Percentiles rank a stretch among this genome's conserved stretches.
These are phyloP conservation scores for Kazachstania africana DNA, from an alignment of 805 yeast species.

Conservation along the genomic window DNA sequence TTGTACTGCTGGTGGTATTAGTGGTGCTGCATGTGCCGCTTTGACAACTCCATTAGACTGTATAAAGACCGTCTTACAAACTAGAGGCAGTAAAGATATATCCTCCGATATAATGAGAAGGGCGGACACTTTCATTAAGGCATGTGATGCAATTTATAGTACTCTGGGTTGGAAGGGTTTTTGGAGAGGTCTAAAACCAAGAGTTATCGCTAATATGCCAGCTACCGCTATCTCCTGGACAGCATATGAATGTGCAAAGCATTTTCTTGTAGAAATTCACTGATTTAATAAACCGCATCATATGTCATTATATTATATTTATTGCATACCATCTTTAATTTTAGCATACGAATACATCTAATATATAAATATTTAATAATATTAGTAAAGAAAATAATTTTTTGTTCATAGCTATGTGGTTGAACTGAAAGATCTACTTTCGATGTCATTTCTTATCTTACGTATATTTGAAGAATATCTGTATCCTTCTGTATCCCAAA, in stretches of 20 bases:
- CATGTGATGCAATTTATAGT: conserved; percentile 53
- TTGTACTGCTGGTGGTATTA: conserved; percentile 84
- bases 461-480: conserved; percentile 16
- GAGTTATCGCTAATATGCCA: conserved; percentile 88
- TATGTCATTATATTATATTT: not conserved
- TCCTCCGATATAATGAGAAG: conserved; percentile 31
- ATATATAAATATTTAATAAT: too few relatives aligned
- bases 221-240: conserved; percentile 97
- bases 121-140: conserved; percentile 58
- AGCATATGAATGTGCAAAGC: conserved; percentile 91
- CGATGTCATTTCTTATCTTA: conserved; percentile 11
- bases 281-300: not conserved
- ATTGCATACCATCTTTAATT: not conserved
- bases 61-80: conserved; percentile 82
- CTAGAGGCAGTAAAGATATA: conserved; percentile 43
- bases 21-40: conserved; percentile 94
- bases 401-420: not conserved
- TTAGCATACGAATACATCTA: too few relatives aligned
- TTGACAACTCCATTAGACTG: conserved; percentile 91
- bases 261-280: conserved; percentile 23
- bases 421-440: conserved; percentile 8
- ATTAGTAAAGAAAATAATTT: not conserved
- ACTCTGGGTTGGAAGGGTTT: conserved; percentile 59
- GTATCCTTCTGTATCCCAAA: conserved; percentile 21
- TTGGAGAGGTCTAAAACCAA: conserved; percentile 75